Evolutionary conservation across 2,329 filamentous ascomycete species (phyloP), one percentile per base, ranked within the genome.

Genomic region (Pseudogymnoascus sp.): DNA sequence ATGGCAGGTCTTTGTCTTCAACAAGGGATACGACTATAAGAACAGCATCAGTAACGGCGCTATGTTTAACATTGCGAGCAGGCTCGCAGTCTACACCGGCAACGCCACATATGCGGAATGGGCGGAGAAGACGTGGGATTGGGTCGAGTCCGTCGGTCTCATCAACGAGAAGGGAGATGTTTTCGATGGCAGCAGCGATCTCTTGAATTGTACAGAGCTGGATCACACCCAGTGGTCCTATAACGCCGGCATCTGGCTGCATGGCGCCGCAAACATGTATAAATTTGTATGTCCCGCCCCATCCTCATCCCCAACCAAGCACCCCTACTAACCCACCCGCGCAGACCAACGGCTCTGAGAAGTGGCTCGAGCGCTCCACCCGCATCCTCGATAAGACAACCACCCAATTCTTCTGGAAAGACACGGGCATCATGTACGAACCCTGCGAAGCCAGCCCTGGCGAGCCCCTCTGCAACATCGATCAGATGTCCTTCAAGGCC

Each of bases 1-100:
- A 64, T 92, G 89, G 89, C 90, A 94, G 74, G 90, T 94, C 59
- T 92, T 88, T 71, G 79, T 82, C 1, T 91, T 88, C 78, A 92
- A 94, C 71, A 83, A 81, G 36, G 91, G 90, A 15, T 94, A 86
- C 74, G 80, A 87, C 68, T 91, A 92, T 79, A 92, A 84, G 68
- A 84, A 84, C 64, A 80, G 80, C 12, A 83, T 84, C 63, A 83
- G 81, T 0, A 81, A 83, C 65, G 81, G 80, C 2, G 81, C 80
- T 62, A 83, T 84, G 73, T 84, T 84, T 70, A 80, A 82, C 51
- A 72, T 84, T 10, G 81, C 79, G 9, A 84, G 88, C 2, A 84
- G 88, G 3, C 78, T 91, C 6, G 88, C 86, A 0, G 79, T 86
- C 7, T 92, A 90, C 72, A 93, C 90, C 0, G 84, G 84, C 21